A percentile compares a stretch with the other conserved stretches of the same genome.
Conservation (phyloP, 2,329 filamentous ascomycete species). For the Volutella citrinella region DNA sequence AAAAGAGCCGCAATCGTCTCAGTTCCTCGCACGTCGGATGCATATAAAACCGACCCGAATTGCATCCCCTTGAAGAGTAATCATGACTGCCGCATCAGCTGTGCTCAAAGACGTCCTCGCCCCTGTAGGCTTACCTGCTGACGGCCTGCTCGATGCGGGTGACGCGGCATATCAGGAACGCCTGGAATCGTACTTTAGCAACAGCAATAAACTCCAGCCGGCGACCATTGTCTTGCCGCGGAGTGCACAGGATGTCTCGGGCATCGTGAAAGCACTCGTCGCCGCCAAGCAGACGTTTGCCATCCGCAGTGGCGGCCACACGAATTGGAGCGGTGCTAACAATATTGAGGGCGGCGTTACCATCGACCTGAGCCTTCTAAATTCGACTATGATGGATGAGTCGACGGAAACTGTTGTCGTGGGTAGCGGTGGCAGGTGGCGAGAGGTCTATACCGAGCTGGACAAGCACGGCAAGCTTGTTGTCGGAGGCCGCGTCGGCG, state of each 20-base stretch:
- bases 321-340: conserved; percentile 2
- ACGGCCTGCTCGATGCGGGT: too few species aligned
- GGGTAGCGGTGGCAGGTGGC: conserved; percentile 44
- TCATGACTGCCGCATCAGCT: too few species aligned
- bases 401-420: conserved; percentile 36
- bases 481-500: conserved; percentile 40
- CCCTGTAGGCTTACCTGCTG: too few species aligned
- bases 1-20: too few species aligned
- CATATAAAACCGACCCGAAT: too few species aligned
- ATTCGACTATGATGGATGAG: conserved; percentile 11
- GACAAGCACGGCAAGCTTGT: conserved; percentile 35
- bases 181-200: conserved; percentile 18
- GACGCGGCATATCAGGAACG: too few species aligned
- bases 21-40: too few species aligned
- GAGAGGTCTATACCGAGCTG: conserved; percentile 18
- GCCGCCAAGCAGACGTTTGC: not conserved
- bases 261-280: conserved; percentile 4
- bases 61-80: too few species aligned
- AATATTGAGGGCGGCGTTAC: conserved; percentile 17
- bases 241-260: not conserved
- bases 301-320: not conserved
- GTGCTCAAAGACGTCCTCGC: too few species aligned
- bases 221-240: conserved; percentile 10
- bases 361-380: conserved; percentile 14
- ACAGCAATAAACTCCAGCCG: conserved; percentile 15